A percentile compares a stretch with the other conserved stretches of the same genome.
These are phyloP conservation scores for Aspergillus sp. DNA, from an alignment of 2,329 filamentous ascomycete genomes.

Conservation along the genomic window DNA sequence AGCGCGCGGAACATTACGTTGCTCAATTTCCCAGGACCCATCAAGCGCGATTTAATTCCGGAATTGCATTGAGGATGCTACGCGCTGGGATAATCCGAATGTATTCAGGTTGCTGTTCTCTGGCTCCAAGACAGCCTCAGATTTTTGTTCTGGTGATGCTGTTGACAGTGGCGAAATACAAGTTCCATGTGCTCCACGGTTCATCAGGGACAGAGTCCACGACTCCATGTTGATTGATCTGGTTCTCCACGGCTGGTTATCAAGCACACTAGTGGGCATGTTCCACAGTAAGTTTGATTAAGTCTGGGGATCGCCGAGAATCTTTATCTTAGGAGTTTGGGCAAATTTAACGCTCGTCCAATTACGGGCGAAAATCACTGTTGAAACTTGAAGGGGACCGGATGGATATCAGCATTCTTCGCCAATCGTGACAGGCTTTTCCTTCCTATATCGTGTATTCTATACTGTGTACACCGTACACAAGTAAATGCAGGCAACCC, in stretches of 20 bases:
- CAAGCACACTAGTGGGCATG: background rate
- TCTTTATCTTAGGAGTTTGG: background rate
- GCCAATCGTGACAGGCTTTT: too few species aligned
- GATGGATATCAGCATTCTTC: too few species aligned
- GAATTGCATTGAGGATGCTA: background rate
- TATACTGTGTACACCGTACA: too few species aligned
- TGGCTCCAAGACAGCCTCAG: background rate
- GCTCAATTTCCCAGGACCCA: constrained; percentile 6
- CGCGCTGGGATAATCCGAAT: background rate
- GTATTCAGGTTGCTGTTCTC: background rate
- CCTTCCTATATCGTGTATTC: too few species aligned
- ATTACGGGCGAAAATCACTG: too few species aligned
- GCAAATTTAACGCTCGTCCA: background rate
- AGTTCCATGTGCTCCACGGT: background rate
- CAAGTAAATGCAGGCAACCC: background rate
- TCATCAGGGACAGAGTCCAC: too few species aligned
- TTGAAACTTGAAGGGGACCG: too few species aligned
- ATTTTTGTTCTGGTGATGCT: background rate
- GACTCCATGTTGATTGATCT: background rate
- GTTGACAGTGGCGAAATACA: background rate
- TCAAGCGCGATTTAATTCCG: background rate
- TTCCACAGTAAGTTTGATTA: background rate
- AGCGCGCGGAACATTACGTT: constrained; percentile 4
- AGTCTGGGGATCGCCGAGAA: background rate
- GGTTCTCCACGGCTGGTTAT: background rate